phyloP scores from a whole-genome alignment of 1,139 yeast species.

The Eremothecium gossypii region DNA sequence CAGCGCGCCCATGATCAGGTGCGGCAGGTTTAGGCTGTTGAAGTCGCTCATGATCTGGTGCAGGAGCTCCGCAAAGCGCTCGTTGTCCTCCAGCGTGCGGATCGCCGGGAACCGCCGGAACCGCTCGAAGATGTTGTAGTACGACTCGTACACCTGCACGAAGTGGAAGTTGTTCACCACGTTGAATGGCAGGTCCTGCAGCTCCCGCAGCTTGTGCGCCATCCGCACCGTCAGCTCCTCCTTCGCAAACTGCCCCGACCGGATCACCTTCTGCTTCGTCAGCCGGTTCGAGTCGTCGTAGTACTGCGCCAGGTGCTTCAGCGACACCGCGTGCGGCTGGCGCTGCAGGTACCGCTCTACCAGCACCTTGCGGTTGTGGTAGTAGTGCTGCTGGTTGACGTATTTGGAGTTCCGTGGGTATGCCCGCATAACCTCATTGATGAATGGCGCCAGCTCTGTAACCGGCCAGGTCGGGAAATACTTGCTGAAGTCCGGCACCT shows the following conservation, averaged over 20 bases:
- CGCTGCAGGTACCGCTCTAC: constrained; percentile 56
- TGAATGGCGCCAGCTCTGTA: constrained; percentile 26
- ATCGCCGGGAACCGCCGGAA: constrained; percentile 67
- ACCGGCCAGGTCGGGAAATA: constrained; percentile 27
- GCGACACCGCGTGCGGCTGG: constrained; percentile 79
- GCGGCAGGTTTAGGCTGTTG: constrained; percentile 74
- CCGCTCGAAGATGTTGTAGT: constrained; percentile 77
- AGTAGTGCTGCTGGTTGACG: constrained; percentile 60
- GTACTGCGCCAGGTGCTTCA: constrained; percentile 80
- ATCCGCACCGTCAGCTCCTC: constrained; percentile 76
- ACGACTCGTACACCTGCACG: constrained; percentile 80
- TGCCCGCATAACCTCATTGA: constrained; percentile 25
- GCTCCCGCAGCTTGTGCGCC: constrained; percentile 67
- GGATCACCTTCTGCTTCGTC: constrained; percentile 67
- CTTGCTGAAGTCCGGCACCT: constrained; percentile 26
- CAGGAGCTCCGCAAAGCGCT: constrained; percentile 55
- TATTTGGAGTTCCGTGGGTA: constrained; percentile 29
- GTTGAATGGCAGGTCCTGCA: constrained; percentile 76
- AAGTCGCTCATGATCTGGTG: constrained; percentile 57
- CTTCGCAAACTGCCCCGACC: constrained; percentile 81
- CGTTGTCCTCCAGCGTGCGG: constrained; percentile 62
- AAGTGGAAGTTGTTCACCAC: constrained; percentile 79
- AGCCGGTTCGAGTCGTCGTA: constrained; percentile 51
- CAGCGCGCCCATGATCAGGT: constrained; percentile 84
- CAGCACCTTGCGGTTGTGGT: constrained; percentile 59